Base-by-base conservation (phyloP, 257 asterid species). In the Solanum chiquidenum region DNA sequence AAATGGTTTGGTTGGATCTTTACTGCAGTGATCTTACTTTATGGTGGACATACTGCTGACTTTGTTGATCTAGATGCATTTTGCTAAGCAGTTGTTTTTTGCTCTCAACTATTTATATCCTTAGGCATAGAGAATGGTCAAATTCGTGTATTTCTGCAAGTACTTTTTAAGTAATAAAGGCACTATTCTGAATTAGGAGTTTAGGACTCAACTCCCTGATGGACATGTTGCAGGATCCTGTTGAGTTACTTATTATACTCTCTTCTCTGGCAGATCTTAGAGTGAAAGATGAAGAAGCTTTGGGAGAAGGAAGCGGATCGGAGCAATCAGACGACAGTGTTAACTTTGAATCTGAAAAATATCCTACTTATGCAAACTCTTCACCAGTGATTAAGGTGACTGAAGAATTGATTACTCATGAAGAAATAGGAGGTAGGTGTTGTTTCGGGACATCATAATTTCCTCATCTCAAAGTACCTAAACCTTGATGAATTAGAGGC, bases 251-350 rank as follows among this genome's bases (percentile, higher is more conserved):
- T 64, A 79, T 85, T 42, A 62, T 76, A 33, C 73, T 87, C 33
- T 55, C 49, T 83, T 83, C 64, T 66, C 86, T 42, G 62, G 88
- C 88, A 87, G 89, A 82, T 55, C 86, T 12, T 25, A 35, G 79
- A 80, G 66, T 88, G 84, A 86, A 79, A 87, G 85, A 66, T 77
- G 62, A 62, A 83, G 86, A 88, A 76, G 38, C 71, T 89, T 84
- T 83, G 44, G 89, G 85, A 34, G 83, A 52, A 76, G 89, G 58
- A 86, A 86, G 86, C n/a, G 52, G 77, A 27, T 12, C n/a, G 9
- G 89, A 21, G 23, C 83, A 62, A 62, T 75, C 87, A 64, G 85
- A 79, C 34, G 72, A 55, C 12, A 85, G 25, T 83, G 79, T n/a
- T 66, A 62, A 14, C 85, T 55, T 33, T 49, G 49, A 44, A 87